phyloP scores from a whole-genome alignment of 441 rosid genomes.

The Lagerstroemia fauriei region DNA sequence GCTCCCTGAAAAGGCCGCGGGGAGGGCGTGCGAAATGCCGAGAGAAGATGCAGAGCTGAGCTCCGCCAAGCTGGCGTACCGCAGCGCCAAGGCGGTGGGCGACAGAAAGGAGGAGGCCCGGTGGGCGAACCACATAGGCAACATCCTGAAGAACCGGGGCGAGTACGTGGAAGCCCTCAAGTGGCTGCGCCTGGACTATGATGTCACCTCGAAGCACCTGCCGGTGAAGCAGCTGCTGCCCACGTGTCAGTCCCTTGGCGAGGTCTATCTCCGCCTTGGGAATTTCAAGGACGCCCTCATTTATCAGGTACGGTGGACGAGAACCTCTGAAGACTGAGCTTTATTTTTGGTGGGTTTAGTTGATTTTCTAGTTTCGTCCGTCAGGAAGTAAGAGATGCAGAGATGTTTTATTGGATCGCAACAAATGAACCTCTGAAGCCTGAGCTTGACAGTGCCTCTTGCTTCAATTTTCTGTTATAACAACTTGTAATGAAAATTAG shows the following conservation, averaged over 20 bases:
- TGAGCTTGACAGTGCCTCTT: no score
- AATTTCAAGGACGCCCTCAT: conserved; percentile 62
- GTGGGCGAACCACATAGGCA: conserved; percentile 88
- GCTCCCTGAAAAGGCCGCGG: neutral
- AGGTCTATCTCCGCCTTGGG: conserved; percentile 69
- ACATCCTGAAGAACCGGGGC: conserved; percentile 74
- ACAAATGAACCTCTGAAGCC: no score
- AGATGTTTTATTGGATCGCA: no score
- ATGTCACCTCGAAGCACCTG: conserved; percentile 59
- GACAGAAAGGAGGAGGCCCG: conserved; percentile 82
- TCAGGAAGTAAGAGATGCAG: no score
- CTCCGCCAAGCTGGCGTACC: conserved; percentile 66
- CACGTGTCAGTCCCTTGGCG: conserved; percentile 90
- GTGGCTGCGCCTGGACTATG: conserved; percentile 83
- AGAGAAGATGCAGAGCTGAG: conserved; percentile 44
- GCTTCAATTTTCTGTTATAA: no score
- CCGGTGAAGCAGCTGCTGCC: conserved; percentile 75
- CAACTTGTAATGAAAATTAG: no score
- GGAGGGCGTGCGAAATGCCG: conserved; percentile 40
- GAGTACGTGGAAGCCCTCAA: conserved; percentile 85
- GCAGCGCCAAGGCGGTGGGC: conserved; percentile 67
- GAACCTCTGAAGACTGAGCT: no score
- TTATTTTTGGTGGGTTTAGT: no score
- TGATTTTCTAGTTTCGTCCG: no score
- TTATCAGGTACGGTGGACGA: no score